A percentile compares a stretch with the other conserved stretches of the same genome.
Evolutionary conservation across 1,139 yeast genomes (phyloP).

Genomic region (Blastobotrys proliferans): DNA sequence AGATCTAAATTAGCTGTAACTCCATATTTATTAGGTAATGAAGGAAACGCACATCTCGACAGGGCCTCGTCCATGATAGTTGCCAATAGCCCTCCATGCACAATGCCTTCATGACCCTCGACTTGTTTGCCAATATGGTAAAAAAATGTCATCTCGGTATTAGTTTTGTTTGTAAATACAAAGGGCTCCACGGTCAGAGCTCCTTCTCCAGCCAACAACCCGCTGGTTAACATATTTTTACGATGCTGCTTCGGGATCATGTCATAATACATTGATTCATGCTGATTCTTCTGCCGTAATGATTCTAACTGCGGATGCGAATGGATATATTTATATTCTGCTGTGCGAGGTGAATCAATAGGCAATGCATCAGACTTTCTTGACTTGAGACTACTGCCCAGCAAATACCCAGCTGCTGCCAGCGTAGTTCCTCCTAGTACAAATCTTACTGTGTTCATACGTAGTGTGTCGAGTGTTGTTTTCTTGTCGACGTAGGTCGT

Average conservation of each 20-base stretch:
- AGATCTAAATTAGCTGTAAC: slow-evolving; percentile 82
- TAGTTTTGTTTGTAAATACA: slow-evolving; percentile 22
- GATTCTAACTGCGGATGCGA: slow-evolving; percentile 22
- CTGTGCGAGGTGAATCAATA: no score
- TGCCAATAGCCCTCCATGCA: slow-evolving; percentile 84
- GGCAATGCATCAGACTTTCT: background rate
- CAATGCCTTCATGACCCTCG: slow-evolving; percentile 61
- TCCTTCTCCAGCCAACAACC: slow-evolving; percentile 27
- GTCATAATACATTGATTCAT: slow-evolving; percentile 26
- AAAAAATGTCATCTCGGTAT: slow-evolving; percentile 36
- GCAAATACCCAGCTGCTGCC: slow-evolving; percentile 1
- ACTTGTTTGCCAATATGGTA: slow-evolving; percentile 68
- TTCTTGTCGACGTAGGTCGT: no score
- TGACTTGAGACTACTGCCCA: slow-evolving; percentile 2
- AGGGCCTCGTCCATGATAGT: slow-evolving; percentile 83
- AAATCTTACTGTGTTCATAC: background rate
- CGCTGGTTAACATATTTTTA: slow-evolving; percentile 27
- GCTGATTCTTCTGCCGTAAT: slow-evolving; percentile 20
- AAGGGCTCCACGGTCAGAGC: slow-evolving; percentile 29
- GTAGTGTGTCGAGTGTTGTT: background rate
- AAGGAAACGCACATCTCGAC: slow-evolving; percentile 79
- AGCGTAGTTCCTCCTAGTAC: background rate
- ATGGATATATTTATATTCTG: slow-evolving; percentile 21
- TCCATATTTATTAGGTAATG: slow-evolving; percentile 73
- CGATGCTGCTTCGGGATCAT: slow-evolving; percentile 26